These are phyloP conservation scores for Starmerella roubikii DNA, from an alignment of 805 yeast genomes.

Conservation along the genomic window DNA sequence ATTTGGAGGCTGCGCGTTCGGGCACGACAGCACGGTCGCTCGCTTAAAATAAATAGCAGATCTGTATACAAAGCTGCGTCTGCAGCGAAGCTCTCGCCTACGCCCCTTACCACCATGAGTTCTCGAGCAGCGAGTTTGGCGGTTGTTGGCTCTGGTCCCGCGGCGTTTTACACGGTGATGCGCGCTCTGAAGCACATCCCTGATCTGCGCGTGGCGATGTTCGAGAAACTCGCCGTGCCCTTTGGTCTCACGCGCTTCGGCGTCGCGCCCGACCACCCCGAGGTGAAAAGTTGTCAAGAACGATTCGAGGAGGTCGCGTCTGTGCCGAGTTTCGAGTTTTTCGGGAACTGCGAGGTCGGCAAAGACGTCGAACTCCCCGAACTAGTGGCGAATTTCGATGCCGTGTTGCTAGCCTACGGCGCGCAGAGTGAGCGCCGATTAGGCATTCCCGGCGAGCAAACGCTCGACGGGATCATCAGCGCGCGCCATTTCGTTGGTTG, in stretches of 20 bases:
- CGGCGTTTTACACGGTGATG: conserved; percentile 83
- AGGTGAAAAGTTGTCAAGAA: conserved; percentile 62
- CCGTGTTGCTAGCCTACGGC: conserved; percentile 74
- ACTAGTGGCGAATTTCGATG: conserved; percentile 47
- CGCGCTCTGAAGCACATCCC: conserved; percentile 44
- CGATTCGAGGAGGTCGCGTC: conserved; percentile 42
- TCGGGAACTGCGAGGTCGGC: conserved; percentile 65
- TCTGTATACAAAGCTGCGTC: too few species aligned
- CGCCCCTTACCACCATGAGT: too few species aligned
- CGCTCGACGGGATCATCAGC: conserved; percentile 47
- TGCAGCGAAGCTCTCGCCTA: too few species aligned
- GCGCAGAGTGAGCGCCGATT: conserved; percentile 41
- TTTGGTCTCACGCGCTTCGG: conserved; percentile 87
- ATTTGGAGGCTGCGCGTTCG: too few species aligned
- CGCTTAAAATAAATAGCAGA: too few species aligned
- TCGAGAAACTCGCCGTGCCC: conserved; percentile 78
- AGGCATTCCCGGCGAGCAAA: conserved; percentile 44
- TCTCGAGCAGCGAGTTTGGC: conserved; percentile 34
- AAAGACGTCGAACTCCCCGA: conserved; percentile 39
- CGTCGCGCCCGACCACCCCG: conserved; percentile 99
- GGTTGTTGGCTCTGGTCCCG: conserved; percentile 90
- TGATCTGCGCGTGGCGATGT: conserved; percentile 46
- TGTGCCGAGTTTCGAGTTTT: conserved; percentile 35
- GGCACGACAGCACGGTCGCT: too few species aligned
- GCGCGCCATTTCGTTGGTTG: conserved; percentile 87